A percentile compares a stretch with the other conserved stretches of the same genome.
Evolutionary conservation across 73 alveolate species (phyloP).

Genomic region (Effrenium voratum): DNA sequence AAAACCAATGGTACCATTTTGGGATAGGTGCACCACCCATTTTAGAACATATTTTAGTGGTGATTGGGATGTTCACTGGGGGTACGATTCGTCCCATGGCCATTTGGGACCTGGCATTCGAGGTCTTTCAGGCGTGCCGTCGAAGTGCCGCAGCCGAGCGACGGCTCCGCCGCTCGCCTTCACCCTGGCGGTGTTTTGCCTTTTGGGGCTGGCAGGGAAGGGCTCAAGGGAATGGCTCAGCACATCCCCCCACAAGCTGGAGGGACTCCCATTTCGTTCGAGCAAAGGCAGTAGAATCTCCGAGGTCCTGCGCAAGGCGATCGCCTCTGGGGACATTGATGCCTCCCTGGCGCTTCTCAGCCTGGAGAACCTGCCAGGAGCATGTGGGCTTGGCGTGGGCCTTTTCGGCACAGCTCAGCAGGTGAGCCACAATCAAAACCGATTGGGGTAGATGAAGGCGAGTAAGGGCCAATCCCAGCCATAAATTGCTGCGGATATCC

Average conservation of each 20-base stretch:
- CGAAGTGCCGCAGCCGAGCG: background rate
- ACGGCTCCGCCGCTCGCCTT: background rate
- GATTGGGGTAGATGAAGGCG: background rate
- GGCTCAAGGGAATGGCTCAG: background rate
- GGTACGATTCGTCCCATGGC: background rate
- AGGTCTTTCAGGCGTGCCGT: constrained; percentile 16
- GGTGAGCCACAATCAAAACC: background rate
- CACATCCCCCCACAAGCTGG: background rate
- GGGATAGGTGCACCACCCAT: background rate
- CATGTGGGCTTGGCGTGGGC: background rate
- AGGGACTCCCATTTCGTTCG: background rate
- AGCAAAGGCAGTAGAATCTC: background rate
- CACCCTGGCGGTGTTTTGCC: background rate
- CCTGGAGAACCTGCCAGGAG: constrained; percentile 73
- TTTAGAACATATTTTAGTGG: background rate
- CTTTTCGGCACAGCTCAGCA: background rate
- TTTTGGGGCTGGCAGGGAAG: background rate
- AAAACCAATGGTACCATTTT: background rate
- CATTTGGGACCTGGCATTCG: background rate
- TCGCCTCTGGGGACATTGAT: constrained; percentile 28
- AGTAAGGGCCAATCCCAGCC: background rate
- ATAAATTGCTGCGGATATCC: background rate
- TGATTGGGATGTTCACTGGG: background rate
- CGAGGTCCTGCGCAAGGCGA: constrained; percentile 56
- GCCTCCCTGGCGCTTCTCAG: constrained; percentile 21